phyloP scores from a whole-genome alignment of 805 yeast species.

The Ogataea allantospora region DNA sequence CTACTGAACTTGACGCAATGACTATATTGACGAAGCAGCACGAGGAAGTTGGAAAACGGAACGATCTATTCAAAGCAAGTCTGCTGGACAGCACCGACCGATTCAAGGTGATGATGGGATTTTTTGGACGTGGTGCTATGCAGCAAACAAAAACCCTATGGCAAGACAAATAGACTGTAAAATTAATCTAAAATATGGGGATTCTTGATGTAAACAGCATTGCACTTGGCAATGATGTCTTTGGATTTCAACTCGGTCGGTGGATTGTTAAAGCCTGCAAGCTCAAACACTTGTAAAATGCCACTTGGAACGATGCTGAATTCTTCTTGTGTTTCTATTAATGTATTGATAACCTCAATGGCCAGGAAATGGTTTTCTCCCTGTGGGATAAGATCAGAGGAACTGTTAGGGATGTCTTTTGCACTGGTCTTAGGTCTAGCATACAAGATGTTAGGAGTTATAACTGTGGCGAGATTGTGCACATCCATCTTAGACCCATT shows the following conservation, averaged over 20 bases:
- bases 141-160: conserved; percentile 36
- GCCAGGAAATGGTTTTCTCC: conserved; percentile 83
- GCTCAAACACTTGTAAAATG: conserved; percentile 48
- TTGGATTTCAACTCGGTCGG: conserved; percentile 33
- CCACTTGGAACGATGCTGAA: conserved; percentile 75
- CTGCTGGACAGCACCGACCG: conserved; percentile 56
- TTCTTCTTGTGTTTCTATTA: conserved; percentile 80
- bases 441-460: conserved; percentile 87
- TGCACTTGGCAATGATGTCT: conserved; percentile 39
- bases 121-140: conserved; percentile 86
- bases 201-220: conserved; percentile 27
- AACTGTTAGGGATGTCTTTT: conserved; percentile 20
- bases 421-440: conserved; percentile 42
- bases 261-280: conserved; percentile 39
- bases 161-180: conserved; percentile 9
- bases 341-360: conserved; percentile 82
- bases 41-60: conserved; percentile 56
- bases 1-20: conserved; percentile 67
- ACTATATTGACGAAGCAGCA: conserved; percentile 58
- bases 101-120: conserved; percentile 75
- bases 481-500: conserved; percentile 94
- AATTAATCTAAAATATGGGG: conserved; percentile 22
- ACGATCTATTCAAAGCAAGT: conserved; percentile 59
- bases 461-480: conserved; percentile 91
- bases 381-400: conserved; percentile 28